Conservation (phyloP, 345 rosid genomes). For the Eucalyptus fibrosa region DNA sequence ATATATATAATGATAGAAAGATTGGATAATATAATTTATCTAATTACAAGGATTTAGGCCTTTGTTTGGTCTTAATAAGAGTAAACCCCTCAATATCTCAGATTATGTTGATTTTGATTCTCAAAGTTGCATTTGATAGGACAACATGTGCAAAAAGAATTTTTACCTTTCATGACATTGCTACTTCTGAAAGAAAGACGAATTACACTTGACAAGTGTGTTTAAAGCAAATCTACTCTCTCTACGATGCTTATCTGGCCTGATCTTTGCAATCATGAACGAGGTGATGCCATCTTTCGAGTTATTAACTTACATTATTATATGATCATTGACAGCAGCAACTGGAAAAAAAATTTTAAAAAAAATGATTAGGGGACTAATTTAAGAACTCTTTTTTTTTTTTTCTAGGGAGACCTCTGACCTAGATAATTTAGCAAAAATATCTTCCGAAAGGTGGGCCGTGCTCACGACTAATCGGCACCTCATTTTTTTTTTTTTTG, state of each 20-base stretch:
- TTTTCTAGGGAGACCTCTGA: not conserved
- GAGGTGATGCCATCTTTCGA: not conserved
- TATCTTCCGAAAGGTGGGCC: no score
- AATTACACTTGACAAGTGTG: no score
- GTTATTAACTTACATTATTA: not conserved
- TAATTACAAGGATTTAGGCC: not conserved
- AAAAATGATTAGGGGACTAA: not conserved
- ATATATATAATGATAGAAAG: not conserved
- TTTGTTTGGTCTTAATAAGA: not conserved
- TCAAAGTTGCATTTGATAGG: not conserved
- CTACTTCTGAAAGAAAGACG: not conserved
- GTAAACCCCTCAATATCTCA: not conserved
- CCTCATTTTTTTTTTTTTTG: no score
- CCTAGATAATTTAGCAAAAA: no score
- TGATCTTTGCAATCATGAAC: not conserved
- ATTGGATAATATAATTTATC: not conserved
- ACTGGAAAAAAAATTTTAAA: not conserved
- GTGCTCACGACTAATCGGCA: no score
- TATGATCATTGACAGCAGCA: not conserved
- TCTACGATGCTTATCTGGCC: not conserved
- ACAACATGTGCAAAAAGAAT: not conserved
- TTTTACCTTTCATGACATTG: not conserved
- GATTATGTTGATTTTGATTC: not conserved
- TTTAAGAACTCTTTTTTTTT: not conserved
- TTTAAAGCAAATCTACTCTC: not conserved